Evolutionary conservation across 176 grass and related monocot genomes (phyloP).

Genomic region (Ampelocalamus luodianensis): DNA sequence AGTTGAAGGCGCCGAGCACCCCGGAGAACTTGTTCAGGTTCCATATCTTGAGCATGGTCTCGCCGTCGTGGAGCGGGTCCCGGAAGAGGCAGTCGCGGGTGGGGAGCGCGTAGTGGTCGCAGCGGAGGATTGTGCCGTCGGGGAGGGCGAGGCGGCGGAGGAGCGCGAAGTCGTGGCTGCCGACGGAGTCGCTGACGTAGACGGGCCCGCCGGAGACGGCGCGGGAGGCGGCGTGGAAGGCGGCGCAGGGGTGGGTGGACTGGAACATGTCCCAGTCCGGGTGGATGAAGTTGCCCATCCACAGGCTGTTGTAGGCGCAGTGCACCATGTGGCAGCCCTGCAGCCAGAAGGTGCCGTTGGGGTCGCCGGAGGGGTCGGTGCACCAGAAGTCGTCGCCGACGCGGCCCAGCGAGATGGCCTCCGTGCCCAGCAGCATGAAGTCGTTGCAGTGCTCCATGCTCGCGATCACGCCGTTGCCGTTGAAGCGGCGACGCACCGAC

Average conservation of each 20-base stretch:
- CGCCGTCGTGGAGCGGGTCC: constrained; percentile 74
- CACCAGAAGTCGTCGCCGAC: constrained; percentile 98
- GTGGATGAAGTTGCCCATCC: constrained; percentile 98
- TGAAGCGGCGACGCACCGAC: constrained; percentile 74
- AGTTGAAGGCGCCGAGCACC: constrained; percentile 83
- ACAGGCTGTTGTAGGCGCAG: constrained; percentile 96
- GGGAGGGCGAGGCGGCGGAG: constrained; percentile 69
- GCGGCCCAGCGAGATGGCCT: constrained; percentile 80
- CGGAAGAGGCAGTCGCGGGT: constrained; percentile 76
- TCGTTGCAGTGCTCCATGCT: constrained; percentile 99
- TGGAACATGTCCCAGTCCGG: constrained; percentile 99
- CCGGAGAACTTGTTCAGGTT: constrained; percentile 75
- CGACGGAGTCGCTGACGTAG: constrained; percentile 86
- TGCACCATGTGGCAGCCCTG: constrained; percentile 99
- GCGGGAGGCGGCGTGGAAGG: constrained; percentile 95
- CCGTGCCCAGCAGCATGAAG: constrained; percentile 87
- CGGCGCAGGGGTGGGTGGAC: constrained; percentile 83
- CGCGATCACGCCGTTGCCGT: constrained; percentile 91
- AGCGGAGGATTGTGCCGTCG: constrained; percentile 78
- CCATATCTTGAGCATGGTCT: constrained; percentile 94
- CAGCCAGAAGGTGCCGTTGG: constrained; percentile 88
- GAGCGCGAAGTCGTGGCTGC: constrained; percentile 72
- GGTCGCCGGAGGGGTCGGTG: constrained; percentile 86
- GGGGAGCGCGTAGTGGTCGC: constrained; percentile 77
- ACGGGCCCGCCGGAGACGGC: constrained; percentile 88